phyloP scores from a whole-genome alignment of 306 rosid species.

The Arachis hypogaea region DNA sequence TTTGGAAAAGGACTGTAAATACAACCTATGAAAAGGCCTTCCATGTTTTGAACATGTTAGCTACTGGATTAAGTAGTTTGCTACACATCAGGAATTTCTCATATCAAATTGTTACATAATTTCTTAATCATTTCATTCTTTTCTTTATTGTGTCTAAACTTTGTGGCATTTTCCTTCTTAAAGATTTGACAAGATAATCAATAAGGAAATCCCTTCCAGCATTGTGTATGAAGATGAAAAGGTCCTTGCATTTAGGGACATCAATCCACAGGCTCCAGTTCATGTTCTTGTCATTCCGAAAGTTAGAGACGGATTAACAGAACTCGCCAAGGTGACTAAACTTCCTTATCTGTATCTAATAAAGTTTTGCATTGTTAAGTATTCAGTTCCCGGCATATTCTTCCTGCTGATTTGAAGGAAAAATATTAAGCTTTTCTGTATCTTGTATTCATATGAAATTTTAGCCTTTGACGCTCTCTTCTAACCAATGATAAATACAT shows the following conservation, averaged over 20 bases:
- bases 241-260: constrained; percentile 84
- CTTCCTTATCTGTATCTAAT: constrained; percentile 17
- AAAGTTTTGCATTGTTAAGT: background rate
- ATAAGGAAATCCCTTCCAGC: constrained; percentile 87
- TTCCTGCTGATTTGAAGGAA: background rate
- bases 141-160: background rate
- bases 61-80: too few species aligned
- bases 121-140: constrained; percentile 1
- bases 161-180: constrained; percentile 1
- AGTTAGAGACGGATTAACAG: constrained; percentile 80
- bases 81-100: too few species aligned
- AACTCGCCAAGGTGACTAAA: constrained; percentile 68
- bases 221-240: constrained; percentile 76
- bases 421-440: background rate
- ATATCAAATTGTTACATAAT: background rate
- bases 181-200: constrained; percentile 93
- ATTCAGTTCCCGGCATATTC: background rate
- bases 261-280: constrained; percentile 88
- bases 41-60: too few species aligned
- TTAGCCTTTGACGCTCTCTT: too few species aligned
- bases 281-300: constrained; percentile 88
- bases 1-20: too few species aligned
- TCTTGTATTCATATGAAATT: too few species aligned
- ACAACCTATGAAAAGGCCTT: too few species aligned
- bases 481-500: too few species aligned